Base-by-base conservation (phyloP, 805 yeast genomes). In the Wickerhamomyces alni region DNA sequence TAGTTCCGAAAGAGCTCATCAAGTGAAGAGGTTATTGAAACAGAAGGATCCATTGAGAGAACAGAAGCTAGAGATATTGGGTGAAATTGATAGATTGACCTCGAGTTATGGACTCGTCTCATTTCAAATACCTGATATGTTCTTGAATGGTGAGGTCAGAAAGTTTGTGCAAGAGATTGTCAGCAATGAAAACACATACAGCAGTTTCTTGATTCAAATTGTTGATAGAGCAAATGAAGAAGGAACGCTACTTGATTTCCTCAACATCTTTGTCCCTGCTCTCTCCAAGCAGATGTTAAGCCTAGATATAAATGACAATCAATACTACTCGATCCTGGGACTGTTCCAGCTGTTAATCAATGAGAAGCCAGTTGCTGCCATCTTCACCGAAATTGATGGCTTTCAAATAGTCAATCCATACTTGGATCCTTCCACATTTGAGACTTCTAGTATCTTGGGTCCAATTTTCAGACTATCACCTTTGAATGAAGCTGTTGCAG, bases 381-480 rank as follows among this genome's bases (percentile, higher is more conserved):
- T 69, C 1, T 71, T 87, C 45, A 69, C 87, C 2, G 65, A 75
- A 47, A 63, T 80, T 30, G 74, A 77, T 35, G 70, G 70, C 1
- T 81, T 82, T 54, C 61, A 62, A 51, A 67, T 75, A 8, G 64
- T 70, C 1, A 67, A 69, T 12, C 22, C 42, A 8, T 61, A 67
- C 36, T 47, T 58, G 2, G 62, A 72, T 10, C 76, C 82, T 1
- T 60, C 71, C 15, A 69, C 72, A 34, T 73, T 74, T 51, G 94
- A 85, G 52, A 63, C 64, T 13, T 66, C 68, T 18, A 76, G 95
- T 0, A 59, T 86, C 15, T 62, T 91, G 39, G 98, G 97, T 3
- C 83, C 95, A 8, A 67, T 87, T 24, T 71, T 87, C 39, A 68
- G 80, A 41, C 61, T 87, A 17, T 85, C 95, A 1, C 95, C 96